Evolutionary conservation across 352 stramenopile genomes (phyloP), one percentile per base, ranked within the genome.

Genomic region (Globisporangium viniferum): DNA sequence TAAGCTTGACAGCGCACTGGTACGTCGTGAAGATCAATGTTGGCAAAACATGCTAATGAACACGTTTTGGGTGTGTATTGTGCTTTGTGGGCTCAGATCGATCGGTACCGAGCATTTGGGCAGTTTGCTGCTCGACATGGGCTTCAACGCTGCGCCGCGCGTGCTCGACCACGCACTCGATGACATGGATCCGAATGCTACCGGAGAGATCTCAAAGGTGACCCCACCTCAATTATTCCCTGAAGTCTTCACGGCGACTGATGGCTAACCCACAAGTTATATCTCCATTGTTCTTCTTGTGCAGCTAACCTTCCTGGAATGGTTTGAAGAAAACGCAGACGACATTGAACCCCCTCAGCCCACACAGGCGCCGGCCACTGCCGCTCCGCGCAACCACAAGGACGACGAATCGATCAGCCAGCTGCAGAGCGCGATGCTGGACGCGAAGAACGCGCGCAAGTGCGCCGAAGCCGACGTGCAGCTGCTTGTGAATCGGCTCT

Each of bases 281-380:
- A 2, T 39, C 22, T 39, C 39, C 29, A 58, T 58, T 24, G 7
- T 1, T 35, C 14, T 3, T 7, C 18, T 7, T 29, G 7, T 44
- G 36, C 36, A 87, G 73, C 49, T 89, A 54, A 71, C 73, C 22
- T 92, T 92, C 39, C 77, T 92, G 46, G 81, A 92, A 59, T 92
- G 84, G 84, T 92, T 92, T 57, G 80, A 90, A 71, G 72, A 79
- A 63, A 80, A 90, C 24, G 81, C 81, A 3, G 84, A 92, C 62
- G 74, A 86, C 9, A 85, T 92, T 24, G 84, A 88, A 10, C 6
- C 54, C 3, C 67, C 54, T 14, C 60, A 35, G 39, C 61, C 46
- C 8, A 22, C 57, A 1, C 22, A 36, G 29, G 18, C 57, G 4
- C 15, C 14, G 18, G 5, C 29, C 4, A 54, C 54, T 22, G 31